Conservation (phyloP, 2,329 filamentous ascomycete genomes). For the Neofusicoccum parvum region DNA sequence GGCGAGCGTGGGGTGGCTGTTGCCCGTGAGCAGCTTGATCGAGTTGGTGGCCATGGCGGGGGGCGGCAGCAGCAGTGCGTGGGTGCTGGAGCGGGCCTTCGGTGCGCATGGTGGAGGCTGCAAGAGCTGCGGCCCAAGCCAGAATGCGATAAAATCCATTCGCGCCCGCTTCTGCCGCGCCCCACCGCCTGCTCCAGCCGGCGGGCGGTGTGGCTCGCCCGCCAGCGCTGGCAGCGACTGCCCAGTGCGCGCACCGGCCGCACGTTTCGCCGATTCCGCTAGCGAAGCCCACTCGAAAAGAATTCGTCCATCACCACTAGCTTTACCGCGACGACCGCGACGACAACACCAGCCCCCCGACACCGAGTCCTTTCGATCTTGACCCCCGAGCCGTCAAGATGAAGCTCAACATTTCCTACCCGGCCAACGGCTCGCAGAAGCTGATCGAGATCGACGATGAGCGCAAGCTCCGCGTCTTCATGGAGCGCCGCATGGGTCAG, state of each 20-base stretch:
- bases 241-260: neutral
- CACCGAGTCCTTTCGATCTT: slow-evolving; percentile 20
- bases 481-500: slow-evolving; percentile 95
- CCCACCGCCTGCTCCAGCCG: neutral
- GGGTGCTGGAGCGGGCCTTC: slow-evolving; percentile 2
- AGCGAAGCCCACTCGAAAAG: slow-evolving; percentile 19
- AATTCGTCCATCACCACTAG: slow-evolving; percentile 13
- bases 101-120: slow-evolving; percentile 17
- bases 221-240: neutral
- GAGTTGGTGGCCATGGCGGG: slow-evolving; percentile 67
- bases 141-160: slow-evolving; percentile 19
- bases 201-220: neutral
- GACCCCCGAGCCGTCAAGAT: slow-evolving; percentile 49
- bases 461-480: slow-evolving; percentile 97
- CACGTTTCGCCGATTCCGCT: slow-evolving; percentile 17
- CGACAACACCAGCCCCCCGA: slow-evolving; percentile 15
- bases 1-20: slow-evolving; percentile 73
- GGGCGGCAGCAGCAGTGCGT: slow-evolving; percentile 8
- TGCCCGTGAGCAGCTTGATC: slow-evolving; percentile 74
- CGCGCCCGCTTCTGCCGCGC: slow-evolving; percentile 7
- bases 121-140: neutral
- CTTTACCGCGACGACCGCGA: slow-evolving; percentile 20
- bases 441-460: slow-evolving; percentile 99
- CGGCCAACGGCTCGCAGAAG: slow-evolving; percentile 99
- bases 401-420: slow-evolving; percentile 84